phyloP scores from a whole-genome alignment of 441 rosid species.

The Cnidoscolus chayamansa region DNA sequence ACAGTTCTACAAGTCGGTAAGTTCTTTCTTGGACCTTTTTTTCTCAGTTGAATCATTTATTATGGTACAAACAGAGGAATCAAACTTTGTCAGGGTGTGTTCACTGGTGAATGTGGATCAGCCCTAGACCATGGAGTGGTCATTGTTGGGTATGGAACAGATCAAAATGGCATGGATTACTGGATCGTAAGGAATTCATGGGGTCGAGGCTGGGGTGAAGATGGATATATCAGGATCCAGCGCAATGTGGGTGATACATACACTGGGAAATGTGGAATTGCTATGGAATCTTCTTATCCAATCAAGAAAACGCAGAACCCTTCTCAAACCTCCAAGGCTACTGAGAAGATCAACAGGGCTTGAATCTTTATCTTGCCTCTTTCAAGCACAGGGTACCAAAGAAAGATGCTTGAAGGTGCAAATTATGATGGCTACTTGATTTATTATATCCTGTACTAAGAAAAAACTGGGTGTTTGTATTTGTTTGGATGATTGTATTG shows the following conservation, averaged over 20 bases:
- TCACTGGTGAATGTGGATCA: constrained; percentile 61
- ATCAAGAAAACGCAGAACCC: constrained; percentile 59
- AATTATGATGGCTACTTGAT: not conserved
- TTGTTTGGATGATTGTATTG: constrained; percentile 16
- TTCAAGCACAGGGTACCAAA: not conserved
- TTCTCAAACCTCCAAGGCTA: constrained; percentile 24
- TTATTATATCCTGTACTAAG: not conserved
- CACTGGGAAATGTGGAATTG: constrained; percentile 80
- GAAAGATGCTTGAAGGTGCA: not conserved
- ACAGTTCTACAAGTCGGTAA: constrained; percentile 61
- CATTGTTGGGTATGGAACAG: constrained; percentile 72
- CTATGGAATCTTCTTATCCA: constrained; percentile 72
- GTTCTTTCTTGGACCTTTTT: not conserved
- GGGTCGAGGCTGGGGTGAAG: constrained; percentile 73
- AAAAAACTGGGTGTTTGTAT: constrained; percentile 6
- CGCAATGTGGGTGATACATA: constrained; percentile 39
- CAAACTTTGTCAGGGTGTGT: constrained; percentile 52
- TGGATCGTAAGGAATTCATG: constrained; percentile 80
- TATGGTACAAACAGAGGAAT: not conserved
- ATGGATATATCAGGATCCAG: constrained; percentile 61
- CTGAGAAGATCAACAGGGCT: constrained; percentile 38
- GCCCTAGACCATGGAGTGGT: constrained; percentile 71
- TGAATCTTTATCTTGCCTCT: constrained; percentile 20
- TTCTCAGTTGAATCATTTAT: not conserved
- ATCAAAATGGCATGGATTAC: constrained; percentile 47